Conservation (phyloP, 495 filamentous ascomycete genomes). For the Parmelia sp. region DNA sequence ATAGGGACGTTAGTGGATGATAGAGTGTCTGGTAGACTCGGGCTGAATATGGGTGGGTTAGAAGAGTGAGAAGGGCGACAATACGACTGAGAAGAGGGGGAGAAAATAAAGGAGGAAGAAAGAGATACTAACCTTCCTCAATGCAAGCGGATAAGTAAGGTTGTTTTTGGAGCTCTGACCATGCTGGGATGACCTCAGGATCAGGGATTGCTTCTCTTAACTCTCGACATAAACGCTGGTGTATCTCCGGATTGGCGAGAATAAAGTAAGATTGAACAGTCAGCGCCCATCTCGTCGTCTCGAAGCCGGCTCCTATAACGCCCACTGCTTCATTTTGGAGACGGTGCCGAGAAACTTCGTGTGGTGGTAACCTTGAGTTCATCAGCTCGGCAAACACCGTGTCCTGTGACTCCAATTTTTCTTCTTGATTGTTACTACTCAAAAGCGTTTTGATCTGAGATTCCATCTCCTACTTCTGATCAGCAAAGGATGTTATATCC, state of each 20-base stretch:
- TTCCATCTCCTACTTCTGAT: slow-evolving; percentile 11
- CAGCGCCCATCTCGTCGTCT: slow-evolving; percentile 20
- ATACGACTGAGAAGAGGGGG: too few relatives aligned
- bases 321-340: slow-evolving; percentile 33
- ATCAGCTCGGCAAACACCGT: slow-evolving; percentile 33
- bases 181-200: slow-evolving; percentile 26
- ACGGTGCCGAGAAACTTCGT: slow-evolving; percentile 25
- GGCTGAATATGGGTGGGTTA: too few relatives aligned
- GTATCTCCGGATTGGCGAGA: slow-evolving; percentile 16
- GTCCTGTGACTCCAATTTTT: not conserved
- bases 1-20: not conserved
- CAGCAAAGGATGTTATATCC: too few relatives aligned
- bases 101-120: slow-evolving; percentile 1
- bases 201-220: slow-evolving; percentile 27
- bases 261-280: slow-evolving; percentile 21
- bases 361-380: slow-evolving; percentile 25
- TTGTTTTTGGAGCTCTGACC: slow-evolving; percentile 29
- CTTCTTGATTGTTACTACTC: not conserved
- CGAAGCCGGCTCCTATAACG: slow-evolving; percentile 27
- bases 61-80: too few relatives aligned
- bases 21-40: not conserved
- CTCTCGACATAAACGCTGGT: slow-evolving; percentile 17
- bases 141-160: slow-evolving; percentile 40
- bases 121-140: slow-evolving; percentile 30
- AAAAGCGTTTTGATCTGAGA: slow-evolving; percentile 9